Conservation (phyloP, 768 basidiomycete species). For the Boletus vinaceobasis region DNA sequence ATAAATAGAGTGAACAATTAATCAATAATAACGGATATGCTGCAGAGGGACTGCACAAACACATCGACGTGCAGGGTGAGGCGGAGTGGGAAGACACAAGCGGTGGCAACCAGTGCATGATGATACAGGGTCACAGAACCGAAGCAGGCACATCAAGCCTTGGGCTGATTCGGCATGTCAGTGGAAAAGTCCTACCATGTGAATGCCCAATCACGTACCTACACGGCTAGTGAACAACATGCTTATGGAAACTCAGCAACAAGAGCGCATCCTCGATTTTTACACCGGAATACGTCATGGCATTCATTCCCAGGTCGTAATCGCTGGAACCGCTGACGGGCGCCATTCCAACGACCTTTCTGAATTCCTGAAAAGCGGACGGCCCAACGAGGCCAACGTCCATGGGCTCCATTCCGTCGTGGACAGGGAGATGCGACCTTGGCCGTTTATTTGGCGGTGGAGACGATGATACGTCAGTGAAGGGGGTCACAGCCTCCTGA, state of each 20-base stretch:
- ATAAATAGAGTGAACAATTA: conserved; percentile 32
- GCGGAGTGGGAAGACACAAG: conserved; percentile 9
- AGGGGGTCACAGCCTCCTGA: conserved; percentile 72
- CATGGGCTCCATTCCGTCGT: conserved; percentile 30
- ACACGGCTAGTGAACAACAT: conserved; percentile 49
- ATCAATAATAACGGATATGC: conserved; percentile 36
- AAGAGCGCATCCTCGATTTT: conserved; percentile 73
- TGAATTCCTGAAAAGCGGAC: conserved; percentile 45
- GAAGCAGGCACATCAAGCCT: conserved; percentile 11
- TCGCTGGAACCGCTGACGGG: conserved; percentile 20
- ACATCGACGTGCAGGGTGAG: conserved; percentile 5
- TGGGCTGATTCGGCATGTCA: conserved; percentile 17
- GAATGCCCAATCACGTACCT: conserved; percentile 16
- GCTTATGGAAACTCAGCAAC: conserved; percentile 71
- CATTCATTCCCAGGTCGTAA: conserved; percentile 25
- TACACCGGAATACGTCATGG: conserved; percentile 46
- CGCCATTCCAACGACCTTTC: conserved; percentile 38
- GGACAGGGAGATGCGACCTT: conserved; percentile 29
- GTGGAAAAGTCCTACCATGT: background rate
- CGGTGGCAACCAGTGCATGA: conserved; percentile 8
- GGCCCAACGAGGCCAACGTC: conserved; percentile 38
- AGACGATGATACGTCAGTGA: conserved; percentile 48
- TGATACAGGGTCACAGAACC: conserved; percentile 21
- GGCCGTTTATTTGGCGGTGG: conserved; percentile 33
- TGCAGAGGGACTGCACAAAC: conserved; percentile 16